phyloP scores from a whole-genome alignment of 768 basidiomycete species.

The Hericium erinaceus region DNA sequence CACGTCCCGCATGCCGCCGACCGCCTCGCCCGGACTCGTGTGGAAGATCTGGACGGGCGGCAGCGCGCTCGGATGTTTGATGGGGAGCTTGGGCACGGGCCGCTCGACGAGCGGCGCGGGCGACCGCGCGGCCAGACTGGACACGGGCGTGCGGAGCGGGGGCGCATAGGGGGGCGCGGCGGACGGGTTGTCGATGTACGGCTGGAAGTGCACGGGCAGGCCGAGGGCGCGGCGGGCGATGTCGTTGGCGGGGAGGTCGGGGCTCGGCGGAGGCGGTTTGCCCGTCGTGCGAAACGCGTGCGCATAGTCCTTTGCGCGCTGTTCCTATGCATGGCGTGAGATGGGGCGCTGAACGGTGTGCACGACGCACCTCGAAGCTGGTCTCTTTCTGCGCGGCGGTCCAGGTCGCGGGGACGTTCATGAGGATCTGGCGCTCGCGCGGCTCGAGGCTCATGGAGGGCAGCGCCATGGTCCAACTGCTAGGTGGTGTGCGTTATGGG shows the following conservation, averaged over 20 bases:
- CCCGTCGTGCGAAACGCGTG: conserved; percentile 37
- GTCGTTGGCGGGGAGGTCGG: conserved; percentile 36
- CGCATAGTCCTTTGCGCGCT: conserved; percentile 37
- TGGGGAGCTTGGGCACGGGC: no score
- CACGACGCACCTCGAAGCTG: neutral
- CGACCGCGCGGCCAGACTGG: no score
- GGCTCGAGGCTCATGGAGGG: neutral
- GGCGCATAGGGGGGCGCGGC: no score
- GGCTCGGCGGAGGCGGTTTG: conserved; percentile 38
- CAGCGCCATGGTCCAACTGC: neutral
- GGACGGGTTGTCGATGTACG: no score
- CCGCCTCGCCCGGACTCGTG: neutral
- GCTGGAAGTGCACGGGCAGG: no score
- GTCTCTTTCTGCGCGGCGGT: neutral
- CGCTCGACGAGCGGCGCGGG: no score
- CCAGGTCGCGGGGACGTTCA: neutral
- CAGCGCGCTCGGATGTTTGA: no score
- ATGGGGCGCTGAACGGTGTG: no score
- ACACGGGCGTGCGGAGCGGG: no score
- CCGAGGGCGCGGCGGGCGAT: no score
- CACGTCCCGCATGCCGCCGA: neutral
- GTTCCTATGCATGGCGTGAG: neutral
- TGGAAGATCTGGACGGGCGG: neutral
- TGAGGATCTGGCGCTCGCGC: neutral
- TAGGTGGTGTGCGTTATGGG: no score